Evolutionary conservation across 2,329 filamentous ascomycete genomes (phyloP).

Genomic region (Sarocladium kiliense): DNA sequence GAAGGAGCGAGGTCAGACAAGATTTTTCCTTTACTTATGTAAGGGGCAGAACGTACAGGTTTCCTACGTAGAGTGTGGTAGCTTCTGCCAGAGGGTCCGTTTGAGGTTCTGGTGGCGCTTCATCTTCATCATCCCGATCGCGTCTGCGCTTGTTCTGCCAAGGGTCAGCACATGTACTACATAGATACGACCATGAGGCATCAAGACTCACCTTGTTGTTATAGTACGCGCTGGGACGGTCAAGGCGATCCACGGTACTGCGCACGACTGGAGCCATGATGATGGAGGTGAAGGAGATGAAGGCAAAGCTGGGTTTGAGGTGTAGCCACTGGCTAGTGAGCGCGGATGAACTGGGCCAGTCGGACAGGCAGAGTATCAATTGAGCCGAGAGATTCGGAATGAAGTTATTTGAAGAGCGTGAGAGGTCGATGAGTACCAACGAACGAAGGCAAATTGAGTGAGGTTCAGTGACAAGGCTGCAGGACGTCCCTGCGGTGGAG

Average conservation of each 20-base stretch:
- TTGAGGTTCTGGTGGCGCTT: constrained; percentile 40
- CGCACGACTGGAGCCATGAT: constrained; percentile 41
- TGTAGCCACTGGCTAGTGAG: not conserved
- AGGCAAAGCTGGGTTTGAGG: not conserved
- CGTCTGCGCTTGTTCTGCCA: constrained; percentile 66
- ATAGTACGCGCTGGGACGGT: constrained; percentile 94
- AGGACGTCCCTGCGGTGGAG: constrained; percentile 8
- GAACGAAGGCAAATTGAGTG: not conserved
- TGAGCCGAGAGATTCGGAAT: too few relatives aligned
- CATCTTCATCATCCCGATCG: constrained; percentile 50
- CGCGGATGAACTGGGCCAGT: not conserved
- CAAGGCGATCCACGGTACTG: constrained; percentile 84
- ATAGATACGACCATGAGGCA: not conserved
- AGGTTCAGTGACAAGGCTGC: constrained; percentile 1
- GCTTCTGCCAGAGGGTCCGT: constrained; percentile 75
- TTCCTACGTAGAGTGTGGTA: constrained; percentile 95
- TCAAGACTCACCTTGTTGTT: constrained; percentile 68
- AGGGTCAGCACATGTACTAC: not conserved
- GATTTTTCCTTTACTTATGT: not conserved
- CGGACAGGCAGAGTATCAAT: not conserved
- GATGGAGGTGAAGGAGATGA: constrained; percentile 9
- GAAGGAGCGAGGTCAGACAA: constrained; percentile 3
- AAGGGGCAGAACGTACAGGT: constrained; percentile 54
- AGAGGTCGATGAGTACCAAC: not conserved
- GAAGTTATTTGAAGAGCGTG: too few relatives aligned